Evolutionary conservation across 345 rosid species (phyloP), one percentile per base, ranked within the genome.

Genomic region (Salix dunnii): DNA sequence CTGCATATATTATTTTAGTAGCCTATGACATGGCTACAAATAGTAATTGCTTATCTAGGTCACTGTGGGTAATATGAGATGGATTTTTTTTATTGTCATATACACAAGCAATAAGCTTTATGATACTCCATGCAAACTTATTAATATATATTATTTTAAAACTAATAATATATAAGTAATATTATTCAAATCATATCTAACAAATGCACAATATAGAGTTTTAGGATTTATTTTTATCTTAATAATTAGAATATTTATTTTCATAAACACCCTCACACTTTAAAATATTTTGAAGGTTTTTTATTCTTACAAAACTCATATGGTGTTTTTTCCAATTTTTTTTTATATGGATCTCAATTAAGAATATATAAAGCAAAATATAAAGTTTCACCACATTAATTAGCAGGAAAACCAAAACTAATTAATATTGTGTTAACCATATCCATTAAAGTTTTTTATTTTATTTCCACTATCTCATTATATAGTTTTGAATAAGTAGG

Each of bases 221-320:
- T 31, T 31, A 31, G 33, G 33, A 31, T 31, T 31, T 31, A 48
- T 46, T 27, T 35, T 67, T 9, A 27, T 67, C 18, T 76, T 76
- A 51, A 6, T 13, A 2, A 10, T 20, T 48, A 73, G 55, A n/a
- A 64, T 30, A 1, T 5, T 36, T 0, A 74, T 71, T 12, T 66
- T 74, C 27, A 71, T 27, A 74, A 51, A 3, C 71, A 74, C 40
- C 62, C 73, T 36, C 11, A 68, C 38, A 61, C 68, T 74, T 62
- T 62, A 2, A 74, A n/a, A 62, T 11, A 74, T 13, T 74, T 74
- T 0, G 42, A 17, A 3, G 21, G 1, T 0, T 74, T 4, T 5
- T 61, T 31, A 64, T 28, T 46, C 3, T 74, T 62, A 17, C 76
- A 38, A 27, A 61, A 20, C 21, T 40, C 68, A 38, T 38, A 38